phyloP scores from a whole-genome alignment of 1,284 basidiomycete genomes.

The Malassezia sympodialis region DNA sequence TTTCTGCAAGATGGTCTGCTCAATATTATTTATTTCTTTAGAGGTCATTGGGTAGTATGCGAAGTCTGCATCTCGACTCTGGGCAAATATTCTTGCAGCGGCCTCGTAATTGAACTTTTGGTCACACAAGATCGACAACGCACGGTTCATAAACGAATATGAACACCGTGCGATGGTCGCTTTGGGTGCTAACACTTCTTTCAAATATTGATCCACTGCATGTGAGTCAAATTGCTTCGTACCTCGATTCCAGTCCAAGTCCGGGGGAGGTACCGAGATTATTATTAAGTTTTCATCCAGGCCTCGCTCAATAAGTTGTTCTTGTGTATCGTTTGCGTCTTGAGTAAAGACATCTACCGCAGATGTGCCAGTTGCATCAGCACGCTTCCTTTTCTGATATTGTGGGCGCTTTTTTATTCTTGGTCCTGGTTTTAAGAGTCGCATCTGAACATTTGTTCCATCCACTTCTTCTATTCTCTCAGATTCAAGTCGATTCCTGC shows the following conservation, averaged over 20 bases:
- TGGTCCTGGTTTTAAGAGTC: background rate
- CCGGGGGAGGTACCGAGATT: conserved; percentile 49
- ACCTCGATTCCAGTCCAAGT: conserved; percentile 13
- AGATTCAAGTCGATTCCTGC: background rate
- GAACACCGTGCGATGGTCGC: conserved; percentile 52
- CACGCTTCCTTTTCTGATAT: background rate
- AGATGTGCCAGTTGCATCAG: background rate
- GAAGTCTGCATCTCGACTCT: conserved; percentile 43
- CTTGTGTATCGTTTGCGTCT: conserved; percentile 6
- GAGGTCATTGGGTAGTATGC: conserved; percentile 54
- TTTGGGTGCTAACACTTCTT: conserved; percentile 49
- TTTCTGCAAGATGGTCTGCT: conserved; percentile 61
- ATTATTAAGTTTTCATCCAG: conserved; percentile 64
- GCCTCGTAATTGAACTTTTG: conserved; percentile 25
- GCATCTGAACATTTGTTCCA: conserved; percentile 15
- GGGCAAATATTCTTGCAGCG: background rate
- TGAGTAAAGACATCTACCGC: background rate
- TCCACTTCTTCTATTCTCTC: conserved; percentile 19
- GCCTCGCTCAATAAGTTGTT: conserved; percentile 56
- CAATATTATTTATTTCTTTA: conserved; percentile 64
- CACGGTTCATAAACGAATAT: conserved; percentile 73
- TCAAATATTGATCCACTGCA: conserved; percentile 63
- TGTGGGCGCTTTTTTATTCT: background rate
- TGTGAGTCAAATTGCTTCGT: conserved; percentile 30
- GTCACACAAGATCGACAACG: conserved; percentile 62